Evolutionary conservation across 2,329 filamentous ascomycete species (phyloP), one percentile per base, ranked within the genome.

Genomic region (Harringtonia aguacate): DNA sequence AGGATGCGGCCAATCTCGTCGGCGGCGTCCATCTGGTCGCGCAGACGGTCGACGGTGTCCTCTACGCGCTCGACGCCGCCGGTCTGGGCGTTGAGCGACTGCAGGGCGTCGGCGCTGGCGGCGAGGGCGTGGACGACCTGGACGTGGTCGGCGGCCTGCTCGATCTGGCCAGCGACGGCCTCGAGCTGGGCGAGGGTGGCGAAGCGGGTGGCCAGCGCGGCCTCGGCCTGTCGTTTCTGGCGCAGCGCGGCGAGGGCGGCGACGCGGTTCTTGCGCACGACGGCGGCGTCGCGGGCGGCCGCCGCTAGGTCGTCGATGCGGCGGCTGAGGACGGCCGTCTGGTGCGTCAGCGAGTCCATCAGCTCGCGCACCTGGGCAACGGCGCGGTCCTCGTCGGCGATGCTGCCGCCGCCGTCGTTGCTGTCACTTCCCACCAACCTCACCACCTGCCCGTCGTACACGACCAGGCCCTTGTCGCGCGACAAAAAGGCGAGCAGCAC

Each of bases 291-390:
- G 49, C 83, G 81, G 1, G 87, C 88, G 6, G 74, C 73, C 3
- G 63, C 55, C 28, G 73, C 70, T 5, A 95, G 70, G 24, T 75
- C 70, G 3, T 81, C 73, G 40, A 92, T 70, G 48, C 87, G 82
- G 10, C 65, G 66, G 41, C 72, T 74, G 33, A 97, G 72, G 1
- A 79, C 70, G 8, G 72, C 63, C 15, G 87, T 81, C 48, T 95
- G 79, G 18, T 80, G 75, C 48, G 83, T 80, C 15, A 98, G 71
- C 41, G 84, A 82, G 34, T 76, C 69, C 24, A 88, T 82, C 12
- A 95, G 72, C 22, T 84, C 78, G 56, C 89, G 90, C 10, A 98
- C 75, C 17, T 84, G 84, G 1, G 88, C 88, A 49, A 95, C 86
- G 1, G 86, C 84, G 5, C 70, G 68, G 63, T 98, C 92, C 54